phyloP scores from a whole-genome alignment of 371 early-diverging fungal species.

The Lichtheimia ornata region DNA sequence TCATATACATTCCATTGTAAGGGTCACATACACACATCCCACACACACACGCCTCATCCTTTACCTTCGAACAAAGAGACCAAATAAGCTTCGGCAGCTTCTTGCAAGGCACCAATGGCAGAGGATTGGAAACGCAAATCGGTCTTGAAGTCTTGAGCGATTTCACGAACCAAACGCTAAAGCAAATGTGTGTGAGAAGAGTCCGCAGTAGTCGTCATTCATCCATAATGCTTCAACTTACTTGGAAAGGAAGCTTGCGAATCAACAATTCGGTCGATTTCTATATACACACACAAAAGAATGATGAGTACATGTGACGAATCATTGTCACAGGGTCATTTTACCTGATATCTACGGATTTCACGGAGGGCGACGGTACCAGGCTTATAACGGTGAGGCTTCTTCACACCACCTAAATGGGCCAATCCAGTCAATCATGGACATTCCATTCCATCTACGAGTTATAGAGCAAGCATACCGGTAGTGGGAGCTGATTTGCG shows the following conservation, averaged over 20 bases:
- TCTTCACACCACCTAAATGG: constrained; percentile 58
- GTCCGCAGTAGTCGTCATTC: background rate
- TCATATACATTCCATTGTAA: background rate
- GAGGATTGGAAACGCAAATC: constrained; percentile 98
- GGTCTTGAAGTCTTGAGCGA: constrained; percentile 96
- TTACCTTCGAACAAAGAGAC: constrained; percentile 89
- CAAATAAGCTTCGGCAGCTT: constrained; percentile 97
- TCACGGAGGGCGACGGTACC: constrained; percentile 94
- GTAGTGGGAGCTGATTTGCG: constrained; percentile 54
- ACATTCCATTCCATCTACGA: no score
- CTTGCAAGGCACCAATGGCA: constrained; percentile 97
- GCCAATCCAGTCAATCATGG: no score
- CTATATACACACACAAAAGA: background rate
- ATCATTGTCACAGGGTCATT: background rate
- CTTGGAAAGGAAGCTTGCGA: constrained; percentile 98
- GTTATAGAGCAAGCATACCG: constrained; percentile 13
- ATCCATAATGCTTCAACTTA: background rate
- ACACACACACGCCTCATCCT: background rate
- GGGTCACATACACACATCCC: background rate
- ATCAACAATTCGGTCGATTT: constrained; percentile 97
- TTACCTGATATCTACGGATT: constrained; percentile 92
- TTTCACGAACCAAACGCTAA: constrained; percentile 89
- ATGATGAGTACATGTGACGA: background rate
- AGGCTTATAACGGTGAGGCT: constrained; percentile 85
- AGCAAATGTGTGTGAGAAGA: background rate